Evolutionary conservation across 2,329 filamentous ascomycete species (phyloP).

Genomic region (Davidsoniella neocaledoniae): DNA sequence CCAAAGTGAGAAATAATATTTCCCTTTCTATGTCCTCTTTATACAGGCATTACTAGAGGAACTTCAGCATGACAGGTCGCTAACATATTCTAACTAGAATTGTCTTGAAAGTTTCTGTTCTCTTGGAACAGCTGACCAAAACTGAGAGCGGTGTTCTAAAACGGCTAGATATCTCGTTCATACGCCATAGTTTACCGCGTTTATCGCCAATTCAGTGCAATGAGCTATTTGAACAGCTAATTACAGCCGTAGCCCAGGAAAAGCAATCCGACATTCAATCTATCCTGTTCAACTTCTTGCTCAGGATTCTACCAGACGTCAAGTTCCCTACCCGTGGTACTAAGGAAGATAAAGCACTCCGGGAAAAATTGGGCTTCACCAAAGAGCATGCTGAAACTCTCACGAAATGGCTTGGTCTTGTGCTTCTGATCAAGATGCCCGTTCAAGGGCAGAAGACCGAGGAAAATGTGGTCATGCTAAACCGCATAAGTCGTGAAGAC

Average conservation of each 20-base stretch:
- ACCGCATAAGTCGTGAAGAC: slow-evolving; percentile 40
- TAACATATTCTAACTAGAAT: slow-evolving; percentile 29
- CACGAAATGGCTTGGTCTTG: slow-evolving; percentile 56
- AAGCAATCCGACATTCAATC: slow-evolving; percentile 26
- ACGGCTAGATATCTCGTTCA: slow-evolving; percentile 76
- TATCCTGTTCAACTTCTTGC: slow-evolving; percentile 62
- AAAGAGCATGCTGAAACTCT: slow-evolving; percentile 56
- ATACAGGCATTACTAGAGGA: not conserved
- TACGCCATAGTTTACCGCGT: slow-evolving; percentile 57
- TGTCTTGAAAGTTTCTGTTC: slow-evolving; percentile 64
- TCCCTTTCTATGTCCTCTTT: not conserved
- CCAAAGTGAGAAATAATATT: slow-evolving; percentile 24
- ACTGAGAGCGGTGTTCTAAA: slow-evolving; percentile 57
- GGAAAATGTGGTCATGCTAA: slow-evolving; percentile 2
- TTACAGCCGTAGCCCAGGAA: slow-evolving; percentile 46
- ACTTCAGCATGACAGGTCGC: not conserved
- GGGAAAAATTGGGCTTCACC: slow-evolving; percentile 48
- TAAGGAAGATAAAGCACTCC: slow-evolving; percentile 56
- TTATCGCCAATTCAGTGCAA: slow-evolving; percentile 43
- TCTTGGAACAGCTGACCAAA: slow-evolving; percentile 79
- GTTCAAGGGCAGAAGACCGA: not conserved
- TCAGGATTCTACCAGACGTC: slow-evolving; percentile 57
- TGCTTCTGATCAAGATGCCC: slow-evolving; percentile 44
- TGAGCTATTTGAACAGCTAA: slow-evolving; percentile 52
- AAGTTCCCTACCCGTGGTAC: slow-evolving; percentile 60